Percentiles rank a stretch among this genome's conserved stretches.
phyloP scores from a whole-genome alignment of 2,329 filamentous ascomycete genomes.

The Pseudogymnoascus sp. region DNA sequence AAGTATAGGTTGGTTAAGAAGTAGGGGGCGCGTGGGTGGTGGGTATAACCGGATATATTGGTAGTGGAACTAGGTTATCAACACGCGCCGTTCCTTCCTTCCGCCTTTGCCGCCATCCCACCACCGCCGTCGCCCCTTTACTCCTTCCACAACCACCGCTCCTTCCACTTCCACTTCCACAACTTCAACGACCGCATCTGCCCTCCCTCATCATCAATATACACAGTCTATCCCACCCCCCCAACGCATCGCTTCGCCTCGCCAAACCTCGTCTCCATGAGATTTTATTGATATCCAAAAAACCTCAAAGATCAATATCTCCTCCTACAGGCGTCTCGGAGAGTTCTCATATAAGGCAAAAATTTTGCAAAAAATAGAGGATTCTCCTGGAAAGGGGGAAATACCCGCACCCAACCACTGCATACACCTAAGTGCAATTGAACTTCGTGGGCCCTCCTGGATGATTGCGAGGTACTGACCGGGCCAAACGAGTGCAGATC shows the following conservation, averaged over 20 bases:
- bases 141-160: not conserved
- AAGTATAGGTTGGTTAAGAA: conserved; percentile 59
- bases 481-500: not conserved
- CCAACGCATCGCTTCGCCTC: not conserved
- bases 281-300: not conserved
- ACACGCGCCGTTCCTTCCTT: not conserved
- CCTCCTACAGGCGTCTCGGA: not conserved
- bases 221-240: not conserved
- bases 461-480: not conserved
- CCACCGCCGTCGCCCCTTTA: not conserved
- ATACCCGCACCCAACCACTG: not conserved
- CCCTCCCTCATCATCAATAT: not conserved
- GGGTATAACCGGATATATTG: conserved; percentile 1
- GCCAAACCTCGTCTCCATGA: not conserved
- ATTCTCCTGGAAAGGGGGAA: not conserved
- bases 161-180: not conserved
- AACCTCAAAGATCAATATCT: not conserved
- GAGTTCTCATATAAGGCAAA: not conserved
- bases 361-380: not conserved
- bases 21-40: conserved; percentile 23
- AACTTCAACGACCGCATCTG: not conserved
- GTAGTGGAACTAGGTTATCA: not conserved
- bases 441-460: not conserved
- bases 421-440: not conserved
- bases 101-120: not conserved